Base-by-base conservation (phyloP, 352 stramenopile genomes). In the Pythium oligandrum region DNA sequence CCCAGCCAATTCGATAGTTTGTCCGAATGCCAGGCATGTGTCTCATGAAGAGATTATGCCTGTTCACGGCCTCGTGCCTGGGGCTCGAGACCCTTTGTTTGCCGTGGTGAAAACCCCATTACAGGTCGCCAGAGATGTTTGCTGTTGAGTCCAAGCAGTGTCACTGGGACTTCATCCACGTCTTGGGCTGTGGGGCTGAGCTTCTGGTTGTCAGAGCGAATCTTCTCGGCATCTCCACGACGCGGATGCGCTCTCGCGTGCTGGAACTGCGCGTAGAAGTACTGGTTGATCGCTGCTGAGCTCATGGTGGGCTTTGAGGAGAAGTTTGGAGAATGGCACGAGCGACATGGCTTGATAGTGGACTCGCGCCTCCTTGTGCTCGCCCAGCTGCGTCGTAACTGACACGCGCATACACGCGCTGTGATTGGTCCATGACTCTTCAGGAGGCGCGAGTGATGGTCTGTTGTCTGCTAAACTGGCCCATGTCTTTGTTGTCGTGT, bases 201-300 rank as follows among this genome's bases (percentile, higher is more conserved):
- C 38, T 42, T 42, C 38, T 26, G 17, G 17, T 42, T 42, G 7
- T 42, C 38, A 42, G 7, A 42, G 38, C 12, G 7, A 12, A 42
- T 42, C 7, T 42, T 12, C 12, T 42, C 38, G 57, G 32, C 45
- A 45, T 17, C 12, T 51, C 36, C 48, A 49, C 44, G 57, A 59
- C 34, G 56, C 37, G 50, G 57, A 17, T 55, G 57, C 35, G 48
- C 55, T 6, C 57, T 44, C 31, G 58, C 58, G 40, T 52, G 58
- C 52, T 60, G 51, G 52, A 65, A 65, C 38, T 65, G 58, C 42
- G 52, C 46, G 51, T 53, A 60, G 39, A 65, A 65, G 48, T 65
- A 65, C 37, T 60, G 58, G 38, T 65, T 65, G 26, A 65, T 60
- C 34, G 58, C 58, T 26, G 58, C 51, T 17, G 58, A 60, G 30